phyloP scores from a whole-genome alignment of 1,284 basidiomycete genomes.

The Boletus putidus region DNA sequence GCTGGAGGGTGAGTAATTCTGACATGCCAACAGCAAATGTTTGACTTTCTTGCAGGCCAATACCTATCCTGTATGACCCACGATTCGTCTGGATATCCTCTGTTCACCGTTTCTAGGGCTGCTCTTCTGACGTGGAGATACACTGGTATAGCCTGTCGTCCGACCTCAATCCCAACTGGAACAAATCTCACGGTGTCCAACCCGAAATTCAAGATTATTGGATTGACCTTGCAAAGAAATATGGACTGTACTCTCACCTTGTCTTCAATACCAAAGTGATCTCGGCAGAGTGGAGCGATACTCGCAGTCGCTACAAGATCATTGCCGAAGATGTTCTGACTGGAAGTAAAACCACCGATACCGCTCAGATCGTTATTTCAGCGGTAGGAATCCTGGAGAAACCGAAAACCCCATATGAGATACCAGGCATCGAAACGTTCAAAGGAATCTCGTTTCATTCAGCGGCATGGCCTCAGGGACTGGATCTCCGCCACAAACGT shows the following conservation, averaged over 20 bases:
- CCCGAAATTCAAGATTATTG: conserved; percentile 37
- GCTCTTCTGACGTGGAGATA: conserved; percentile 34
- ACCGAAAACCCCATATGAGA: conserved; percentile 30
- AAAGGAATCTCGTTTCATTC: conserved; percentile 51
- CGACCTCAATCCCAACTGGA: conserved; percentile 38
- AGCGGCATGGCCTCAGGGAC: conserved; percentile 44
- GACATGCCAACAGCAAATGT: neutral
- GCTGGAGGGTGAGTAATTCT: conserved; percentile 29
- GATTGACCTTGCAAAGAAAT: conserved; percentile 28
- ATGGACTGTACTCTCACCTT: conserved; percentile 25
- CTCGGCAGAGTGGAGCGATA: conserved; percentile 30
- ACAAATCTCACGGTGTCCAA: conserved; percentile 33
- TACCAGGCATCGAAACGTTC: conserved; percentile 44
- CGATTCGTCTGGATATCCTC: neutral
- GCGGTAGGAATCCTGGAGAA: conserved; percentile 25
- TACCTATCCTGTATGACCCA: conserved; percentile 28
- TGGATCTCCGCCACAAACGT: conserved; percentile 45
- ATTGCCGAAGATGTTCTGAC: conserved; percentile 22
- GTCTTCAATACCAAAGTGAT: conserved; percentile 33
- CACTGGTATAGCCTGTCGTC: conserved; percentile 40
- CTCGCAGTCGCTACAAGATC: conserved; percentile 17
- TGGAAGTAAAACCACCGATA: conserved; percentile 12
- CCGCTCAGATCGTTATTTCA: conserved; percentile 27
- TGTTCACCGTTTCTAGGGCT: conserved; percentile 23
- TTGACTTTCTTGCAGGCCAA: conserved; percentile 28